A percentile compares a stretch with the other conserved stretches of the same genome.
These are phyloP conservation scores for Cordyceps cicadae DNA, from an alignment of 2,329 filamentous ascomycete genomes.

Conservation along the genomic window DNA sequence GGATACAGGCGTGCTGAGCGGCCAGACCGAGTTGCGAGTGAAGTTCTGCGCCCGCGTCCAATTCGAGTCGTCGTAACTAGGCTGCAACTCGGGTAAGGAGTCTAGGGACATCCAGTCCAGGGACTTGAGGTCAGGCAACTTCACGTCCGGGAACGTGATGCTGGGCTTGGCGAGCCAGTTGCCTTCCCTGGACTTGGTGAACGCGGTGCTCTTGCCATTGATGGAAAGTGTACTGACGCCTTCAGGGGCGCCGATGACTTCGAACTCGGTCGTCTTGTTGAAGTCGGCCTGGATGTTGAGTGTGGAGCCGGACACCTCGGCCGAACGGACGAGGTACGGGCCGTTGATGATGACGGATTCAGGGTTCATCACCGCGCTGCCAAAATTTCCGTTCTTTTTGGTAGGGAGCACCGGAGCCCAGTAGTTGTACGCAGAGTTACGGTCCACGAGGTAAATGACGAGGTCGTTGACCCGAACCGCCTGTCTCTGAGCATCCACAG, in stretches of 20 bases:
- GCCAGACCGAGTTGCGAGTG: slow-evolving; percentile 18
- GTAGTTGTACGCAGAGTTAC: slow-evolving; percentile 55
- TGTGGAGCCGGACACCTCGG: slow-evolving; percentile 40
- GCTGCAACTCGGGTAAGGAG: slow-evolving; percentile 15
- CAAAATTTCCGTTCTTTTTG: slow-evolving; percentile 9
- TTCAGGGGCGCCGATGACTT: slow-evolving; percentile 52
- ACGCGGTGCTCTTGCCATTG: slow-evolving; percentile 25
- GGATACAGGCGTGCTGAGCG: slow-evolving; percentile 49
- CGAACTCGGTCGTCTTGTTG: slow-evolving; percentile 56
- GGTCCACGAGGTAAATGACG: slow-evolving; percentile 28
- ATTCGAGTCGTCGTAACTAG: slow-evolving; percentile 31
- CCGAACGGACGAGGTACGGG: slow-evolving; percentile 52
- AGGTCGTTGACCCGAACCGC: background rate
- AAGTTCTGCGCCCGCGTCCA: slow-evolving; percentile 31
- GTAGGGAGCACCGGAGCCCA: slow-evolving; percentile 48
- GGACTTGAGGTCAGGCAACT: background rate
- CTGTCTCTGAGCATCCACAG: background rate
- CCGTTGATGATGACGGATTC: slow-evolving; percentile 47
- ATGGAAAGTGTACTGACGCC: slow-evolving; percentile 33
- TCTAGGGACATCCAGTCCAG: slow-evolving; percentile 14
- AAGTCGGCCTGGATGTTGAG: slow-evolving; percentile 60
- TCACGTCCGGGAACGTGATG: slow-evolving; percentile 2
- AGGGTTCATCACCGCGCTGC: slow-evolving; percentile 16
- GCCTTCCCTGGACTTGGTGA: slow-evolving; percentile 28
- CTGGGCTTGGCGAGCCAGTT: slow-evolving; percentile 29